Evolutionary conservation across 2,329 filamentous ascomycete genomes (phyloP).

Genomic region (Claviceps sp.): DNA sequence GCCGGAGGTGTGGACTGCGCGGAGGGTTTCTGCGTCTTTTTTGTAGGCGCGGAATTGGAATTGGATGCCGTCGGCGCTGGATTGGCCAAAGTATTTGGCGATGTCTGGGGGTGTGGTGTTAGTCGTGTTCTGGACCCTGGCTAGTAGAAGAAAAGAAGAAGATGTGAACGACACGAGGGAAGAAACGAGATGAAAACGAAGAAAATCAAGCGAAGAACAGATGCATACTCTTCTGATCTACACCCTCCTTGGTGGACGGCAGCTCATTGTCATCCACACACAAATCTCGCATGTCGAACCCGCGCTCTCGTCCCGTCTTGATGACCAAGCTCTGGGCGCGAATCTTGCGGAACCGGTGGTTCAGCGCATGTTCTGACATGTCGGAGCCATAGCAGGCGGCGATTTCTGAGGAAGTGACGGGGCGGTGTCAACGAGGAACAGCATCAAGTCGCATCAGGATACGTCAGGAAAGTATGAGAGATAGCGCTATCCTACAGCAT

Average conservation of each 20-base stretch:
- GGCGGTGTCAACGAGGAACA: conserved; percentile 13
- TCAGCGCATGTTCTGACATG: conserved; percentile 30
- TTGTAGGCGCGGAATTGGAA: conserved; percentile 48
- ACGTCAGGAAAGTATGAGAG: no score
- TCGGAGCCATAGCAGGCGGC: conserved; percentile 34
- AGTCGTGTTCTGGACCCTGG: conserved; percentile 3
- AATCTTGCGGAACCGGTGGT: conserved; percentile 38
- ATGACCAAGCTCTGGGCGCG: conserved; percentile 28
- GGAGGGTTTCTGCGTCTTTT: conserved; percentile 35
- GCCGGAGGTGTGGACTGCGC: conserved; percentile 28
- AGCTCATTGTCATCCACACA: conserved; percentile 20
- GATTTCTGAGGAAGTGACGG: conserved; percentile 25
- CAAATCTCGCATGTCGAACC: conserved; percentile 31
- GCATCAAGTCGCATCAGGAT: no score
- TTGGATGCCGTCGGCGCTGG: conserved; percentile 42
- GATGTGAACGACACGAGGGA: not conserved
- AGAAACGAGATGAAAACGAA: not conserved
- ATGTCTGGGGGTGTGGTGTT: conserved; percentile 32
- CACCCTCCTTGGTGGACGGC: conserved; percentile 23
- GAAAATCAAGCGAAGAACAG: not conserved
- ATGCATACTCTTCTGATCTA: conserved; percentile 28
- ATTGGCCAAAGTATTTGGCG: conserved; percentile 45
- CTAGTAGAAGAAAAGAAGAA: not conserved
- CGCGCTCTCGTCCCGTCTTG: conserved; percentile 19
- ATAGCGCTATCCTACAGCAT: no score